phyloP scores from a whole-genome alignment of 129 eudicot species.

The Arctium lappa region DNA sequence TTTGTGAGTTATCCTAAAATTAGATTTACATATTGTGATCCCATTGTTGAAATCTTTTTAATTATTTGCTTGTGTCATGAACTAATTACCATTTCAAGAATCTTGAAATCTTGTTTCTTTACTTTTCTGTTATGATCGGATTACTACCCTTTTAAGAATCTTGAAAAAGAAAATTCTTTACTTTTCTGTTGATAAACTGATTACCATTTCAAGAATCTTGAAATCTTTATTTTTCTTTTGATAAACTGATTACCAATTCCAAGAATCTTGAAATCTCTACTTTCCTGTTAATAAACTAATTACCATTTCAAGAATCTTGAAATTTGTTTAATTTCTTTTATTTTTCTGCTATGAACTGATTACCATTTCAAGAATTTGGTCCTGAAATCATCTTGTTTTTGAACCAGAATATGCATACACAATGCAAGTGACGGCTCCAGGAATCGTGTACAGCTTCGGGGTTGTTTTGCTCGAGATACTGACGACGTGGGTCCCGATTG shows the following conservation, averaged over 20 bases:
- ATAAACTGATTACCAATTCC: background rate
- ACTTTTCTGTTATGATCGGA: background rate
- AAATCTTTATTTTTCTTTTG: background rate
- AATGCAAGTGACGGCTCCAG: constrained; percentile 99
- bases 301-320: background rate
- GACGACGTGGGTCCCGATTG: constrained; percentile 78
- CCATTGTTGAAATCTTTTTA: no score
- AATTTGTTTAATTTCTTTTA: background rate
- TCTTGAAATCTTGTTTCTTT: background rate
- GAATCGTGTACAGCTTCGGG: constrained; percentile 97
- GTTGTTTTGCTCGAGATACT: constrained; percentile 90
- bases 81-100: background rate
- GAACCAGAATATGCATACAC: constrained; percentile 91
- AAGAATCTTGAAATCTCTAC: background rate
- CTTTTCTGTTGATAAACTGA: background rate
- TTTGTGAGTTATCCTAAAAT: no score
- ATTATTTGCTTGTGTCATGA: background rate
- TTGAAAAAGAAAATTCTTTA: background rate
- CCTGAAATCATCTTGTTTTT: background rate
- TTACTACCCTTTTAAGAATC: background rate
- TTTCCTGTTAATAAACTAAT: background rate
- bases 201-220: background rate
- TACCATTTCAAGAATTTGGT: background rate
- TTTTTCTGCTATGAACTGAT: background rate
- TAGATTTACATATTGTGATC: no score